phyloP scores from a whole-genome alignment of 1,139 yeast genomes.

The Maudiozyma humilis region DNA sequence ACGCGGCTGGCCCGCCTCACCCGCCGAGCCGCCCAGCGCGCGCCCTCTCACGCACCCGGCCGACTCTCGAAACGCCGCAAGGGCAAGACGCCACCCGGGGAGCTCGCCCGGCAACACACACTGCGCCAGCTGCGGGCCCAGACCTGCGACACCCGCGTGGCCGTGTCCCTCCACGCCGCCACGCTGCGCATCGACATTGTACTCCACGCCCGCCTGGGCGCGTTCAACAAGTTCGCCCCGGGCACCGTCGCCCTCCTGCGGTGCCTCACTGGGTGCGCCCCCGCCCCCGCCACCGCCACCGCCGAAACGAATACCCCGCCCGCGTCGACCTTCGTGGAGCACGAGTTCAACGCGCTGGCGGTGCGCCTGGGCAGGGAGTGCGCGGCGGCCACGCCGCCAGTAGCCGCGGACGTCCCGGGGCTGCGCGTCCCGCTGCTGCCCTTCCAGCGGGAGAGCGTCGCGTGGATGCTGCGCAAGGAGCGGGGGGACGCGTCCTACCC shows the following conservation, averaged over 20 bases:
- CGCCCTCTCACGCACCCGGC: not conserved
- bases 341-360: not conserved
- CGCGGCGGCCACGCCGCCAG: not conserved
- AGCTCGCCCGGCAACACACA: not conserved
- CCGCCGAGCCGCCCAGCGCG: not conserved
- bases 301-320: too few species aligned
- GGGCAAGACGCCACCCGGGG: not conserved
- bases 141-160: not conserved
- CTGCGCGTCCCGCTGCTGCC: conserved; percentile 18
- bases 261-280: too few species aligned
- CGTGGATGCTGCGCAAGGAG: conserved; percentile 31
- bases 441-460: conserved; percentile 27
- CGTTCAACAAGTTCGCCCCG: not conserved
- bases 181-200: not conserved
- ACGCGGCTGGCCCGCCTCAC: not conserved
- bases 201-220: not conserved
- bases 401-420: not conserved
- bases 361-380: too few species aligned
- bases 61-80: too few species aligned
- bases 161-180: not conserved
- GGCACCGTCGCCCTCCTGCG: too few species aligned
- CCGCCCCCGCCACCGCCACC: not conserved
- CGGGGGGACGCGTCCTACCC: not conserved
- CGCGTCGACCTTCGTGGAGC: not conserved
- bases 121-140: not conserved